A percentile compares a stretch with the other conserved stretches of the same genome.
These are phyloP conservation scores for Paramecium octaurelia DNA, from an alignment of 73 alveolate genomes.

Conservation along the genomic window DNA sequence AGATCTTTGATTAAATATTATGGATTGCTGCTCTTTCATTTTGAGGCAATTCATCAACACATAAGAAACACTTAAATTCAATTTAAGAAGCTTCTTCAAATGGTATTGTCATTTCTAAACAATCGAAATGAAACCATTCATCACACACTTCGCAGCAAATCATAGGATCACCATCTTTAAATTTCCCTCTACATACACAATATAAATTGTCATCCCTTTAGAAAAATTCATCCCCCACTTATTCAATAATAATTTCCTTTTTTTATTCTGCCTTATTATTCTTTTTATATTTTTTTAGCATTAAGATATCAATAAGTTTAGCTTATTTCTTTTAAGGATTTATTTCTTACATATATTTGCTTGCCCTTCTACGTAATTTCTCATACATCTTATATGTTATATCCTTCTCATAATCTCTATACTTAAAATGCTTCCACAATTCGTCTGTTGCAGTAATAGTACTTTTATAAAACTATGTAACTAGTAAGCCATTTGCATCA, in stretches of 20 bases:
- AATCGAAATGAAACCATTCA: constrained; percentile 54
- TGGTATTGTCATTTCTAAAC: background rate
- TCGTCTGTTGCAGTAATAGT: constrained; percentile 34
- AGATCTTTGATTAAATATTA: background rate
- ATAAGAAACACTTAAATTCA: background rate
- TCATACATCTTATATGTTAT: constrained; percentile 10
- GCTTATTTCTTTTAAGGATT: constrained; percentile 38
- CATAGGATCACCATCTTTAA: constrained; percentile 18
- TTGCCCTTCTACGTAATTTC: constrained; percentile 30
- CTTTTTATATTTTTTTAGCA: background rate
- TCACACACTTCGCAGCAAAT: background rate
- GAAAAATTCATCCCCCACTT: background rate
- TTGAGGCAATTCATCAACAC: background rate
- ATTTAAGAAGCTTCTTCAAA: background rate
- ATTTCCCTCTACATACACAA: constrained; percentile 46
- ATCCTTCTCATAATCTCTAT: constrained; percentile 34
- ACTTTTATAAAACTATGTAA: background rate
- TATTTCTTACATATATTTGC: constrained; percentile 11
- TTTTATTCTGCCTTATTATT: background rate
- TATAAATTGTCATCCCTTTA: background rate
- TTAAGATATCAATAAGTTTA: background rate
- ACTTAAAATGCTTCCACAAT: constrained; percentile 20
- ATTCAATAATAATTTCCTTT: background rate
- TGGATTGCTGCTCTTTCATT: background rate
- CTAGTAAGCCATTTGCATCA: background rate